These are phyloP conservation scores for Vitis vinifera DNA, from an alignment of 164 flowering plant species.

Conservation along the genomic window DNA sequence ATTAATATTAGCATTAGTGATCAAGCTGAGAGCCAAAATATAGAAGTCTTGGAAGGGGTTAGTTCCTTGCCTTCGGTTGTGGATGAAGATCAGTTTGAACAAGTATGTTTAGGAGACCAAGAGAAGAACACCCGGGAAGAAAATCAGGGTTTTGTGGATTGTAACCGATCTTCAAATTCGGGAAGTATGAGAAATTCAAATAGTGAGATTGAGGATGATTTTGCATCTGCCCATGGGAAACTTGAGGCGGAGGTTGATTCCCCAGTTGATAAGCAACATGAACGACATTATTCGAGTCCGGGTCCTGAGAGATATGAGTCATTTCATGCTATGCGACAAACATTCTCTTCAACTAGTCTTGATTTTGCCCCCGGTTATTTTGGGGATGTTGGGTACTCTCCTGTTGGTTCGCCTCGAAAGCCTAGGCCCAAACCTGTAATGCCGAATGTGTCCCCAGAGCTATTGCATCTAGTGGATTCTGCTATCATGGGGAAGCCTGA, in stretches of 20 bases:
- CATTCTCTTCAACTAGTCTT: conserved; percentile 51
- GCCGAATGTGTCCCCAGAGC: conserved; percentile 95
- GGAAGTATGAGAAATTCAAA: conserved; percentile 36
- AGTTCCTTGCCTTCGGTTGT: conserved; percentile 23
- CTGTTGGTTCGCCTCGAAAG: conserved; percentile 63
- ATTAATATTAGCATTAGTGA: conserved; percentile 3
- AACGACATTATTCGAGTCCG: conserved; percentile 35
- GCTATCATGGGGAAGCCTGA: conserved; percentile 98
- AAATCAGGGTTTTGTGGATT: conserved; percentile 20
- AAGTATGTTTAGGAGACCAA: conserved; percentile 72
- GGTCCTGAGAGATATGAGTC: conserved; percentile 29
- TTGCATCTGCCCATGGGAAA: conserved; percentile 24
- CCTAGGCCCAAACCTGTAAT: conserved; percentile 56
- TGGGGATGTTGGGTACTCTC: conserved; percentile 52
- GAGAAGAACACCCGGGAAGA: conserved; percentile 33
- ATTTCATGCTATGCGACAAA: conserved; percentile 21
- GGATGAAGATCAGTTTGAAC: conserved; percentile 81
- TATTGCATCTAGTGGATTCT: conserved; percentile 93
- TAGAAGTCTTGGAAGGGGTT: conserved; percentile 18
- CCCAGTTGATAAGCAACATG: conserved; percentile 33
- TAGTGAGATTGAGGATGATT: conserved; percentile 35
- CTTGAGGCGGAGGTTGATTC: conserved; percentile 34
- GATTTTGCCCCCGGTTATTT: conserved; percentile 38
- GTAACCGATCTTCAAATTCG: conserved; percentile 28
- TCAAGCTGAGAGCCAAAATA: conserved; percentile 21